Base-by-base conservation (phyloP, 2,329 filamentous ascomycete species). In the Aureobasidium sp. region DNA sequence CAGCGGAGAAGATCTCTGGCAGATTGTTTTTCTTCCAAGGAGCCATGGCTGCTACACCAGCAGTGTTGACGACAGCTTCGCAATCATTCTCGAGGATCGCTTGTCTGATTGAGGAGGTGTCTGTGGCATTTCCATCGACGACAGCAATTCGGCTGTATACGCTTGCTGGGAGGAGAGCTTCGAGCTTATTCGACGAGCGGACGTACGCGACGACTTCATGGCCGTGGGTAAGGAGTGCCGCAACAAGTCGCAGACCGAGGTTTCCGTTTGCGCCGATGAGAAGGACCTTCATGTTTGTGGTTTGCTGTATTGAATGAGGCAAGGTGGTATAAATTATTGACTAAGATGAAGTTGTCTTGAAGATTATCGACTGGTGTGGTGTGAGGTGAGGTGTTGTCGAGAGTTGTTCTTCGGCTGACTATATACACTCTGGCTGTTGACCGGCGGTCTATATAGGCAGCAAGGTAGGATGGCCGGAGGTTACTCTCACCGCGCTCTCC, bases 211-310 rank as follows among this genome's bases (percentile, higher is more conserved):
- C 70, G 15, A 78, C 71, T 48, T 47, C 68, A 66, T 78, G 75
- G 27, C 63, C 63, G 50, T 74, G 71, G 6, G 70, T 69, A 48
- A 73, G 70, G n/a, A 73, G 70, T 66, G 74, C 71, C 19, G 71
- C 63, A 48, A 76, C 66, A 22, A 72, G 70, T 61, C 75, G 72
- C 52, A 67, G 54, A 29, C 75, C 75, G 15, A 77, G 64, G 47
- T 75, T 75, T 12, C 74, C 75, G 27, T 73, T 77, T 67, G 71
- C 71, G 29, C 74, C 75, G 42, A 78, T 65, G 37, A 77, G 69
- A 53, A 77, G 70, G 62, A 76, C 73, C 56, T 72, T 73, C 74
- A 78, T 78, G 17, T 24, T 52, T 42, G 40, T 27, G 12, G 2
- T 54, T 42, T 6, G 17, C 12, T 19, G 22, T 53, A 9, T 42